Conservation (phyloP, 345 rosid species). For the Diplotaxis tenuifolia region DNA sequence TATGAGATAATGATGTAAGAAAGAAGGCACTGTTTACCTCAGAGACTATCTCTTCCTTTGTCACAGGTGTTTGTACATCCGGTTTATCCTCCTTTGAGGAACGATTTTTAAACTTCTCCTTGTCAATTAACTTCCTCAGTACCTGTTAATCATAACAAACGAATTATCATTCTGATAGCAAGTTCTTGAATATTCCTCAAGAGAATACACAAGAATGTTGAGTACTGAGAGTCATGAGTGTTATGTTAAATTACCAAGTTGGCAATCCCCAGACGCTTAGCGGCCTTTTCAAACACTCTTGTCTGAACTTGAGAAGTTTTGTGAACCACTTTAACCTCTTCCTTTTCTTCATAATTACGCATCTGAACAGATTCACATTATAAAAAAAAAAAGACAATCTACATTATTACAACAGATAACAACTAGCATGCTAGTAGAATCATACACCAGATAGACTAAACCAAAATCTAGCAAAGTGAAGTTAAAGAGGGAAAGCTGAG, state of each 20-base stretch:
- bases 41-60: slow-evolving; percentile 66
- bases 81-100: slow-evolving; percentile 72
- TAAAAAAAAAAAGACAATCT: too few relatives aligned
- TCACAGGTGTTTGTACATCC: slow-evolving; percentile 62
- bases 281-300: slow-evolving; percentile 76
- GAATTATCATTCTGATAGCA: neutral
- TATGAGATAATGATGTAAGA: neutral
- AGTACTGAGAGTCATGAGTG: neutral
- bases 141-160: slow-evolving; percentile 40
- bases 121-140: slow-evolving; percentile 55
- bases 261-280: slow-evolving; percentile 62
- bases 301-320: slow-evolving; percentile 48
- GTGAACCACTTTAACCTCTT: slow-evolving; percentile 64
- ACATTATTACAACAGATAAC: too few relatives aligned
- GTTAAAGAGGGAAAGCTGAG: too few relatives aligned
- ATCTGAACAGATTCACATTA: slow-evolving; percentile 47
- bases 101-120: slow-evolving; percentile 60
- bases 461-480: too few relatives aligned
- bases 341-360: slow-evolving; percentile 66
- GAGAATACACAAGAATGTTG: slow-evolving; percentile 7
- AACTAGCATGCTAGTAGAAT: too few relatives aligned
- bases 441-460: too few relatives aligned
- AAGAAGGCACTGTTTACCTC: slow-evolving; percentile 49
- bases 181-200: neutral
- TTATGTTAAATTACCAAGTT: slow-evolving; percentile 46